Evolutionary conservation across 2,329 filamentous ascomycete genomes (phyloP).

Genomic region (Arachnopeziza araneosa): DNA sequence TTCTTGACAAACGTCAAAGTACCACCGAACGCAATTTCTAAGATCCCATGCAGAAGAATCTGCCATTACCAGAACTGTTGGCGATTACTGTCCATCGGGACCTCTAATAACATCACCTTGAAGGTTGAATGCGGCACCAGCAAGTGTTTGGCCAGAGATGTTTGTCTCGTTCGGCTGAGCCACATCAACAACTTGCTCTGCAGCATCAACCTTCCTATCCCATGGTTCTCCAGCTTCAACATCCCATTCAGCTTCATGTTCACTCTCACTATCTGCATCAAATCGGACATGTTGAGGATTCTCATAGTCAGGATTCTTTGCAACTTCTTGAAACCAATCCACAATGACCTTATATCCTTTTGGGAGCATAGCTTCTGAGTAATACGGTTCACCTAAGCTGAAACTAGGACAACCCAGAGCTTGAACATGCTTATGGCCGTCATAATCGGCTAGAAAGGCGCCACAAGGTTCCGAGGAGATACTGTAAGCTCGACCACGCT

Average conservation of each 20-base stretch:
- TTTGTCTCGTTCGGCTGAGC: background rate
- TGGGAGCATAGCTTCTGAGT: conserved; percentile 59
- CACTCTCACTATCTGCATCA: background rate
- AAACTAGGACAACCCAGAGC: conserved; percentile 60
- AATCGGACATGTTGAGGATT: conserved; percentile 28
- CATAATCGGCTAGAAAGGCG: conserved; percentile 46
- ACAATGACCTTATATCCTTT: conserved; percentile 48
- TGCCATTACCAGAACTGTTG: too few species aligned
- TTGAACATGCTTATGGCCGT: conserved; percentile 32
- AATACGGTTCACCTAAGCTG: conserved; percentile 56
- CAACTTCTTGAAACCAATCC: conserved; percentile 55
- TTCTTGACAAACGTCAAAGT: too few species aligned
- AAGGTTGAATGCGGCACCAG: background rate
- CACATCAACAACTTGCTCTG: background rate
- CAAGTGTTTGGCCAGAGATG: background rate
- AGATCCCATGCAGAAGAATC: too few species aligned
- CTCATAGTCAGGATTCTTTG: conserved; percentile 36
- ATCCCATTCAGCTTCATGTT: background rate
- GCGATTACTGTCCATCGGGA: background rate
- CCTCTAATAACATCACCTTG: background rate
- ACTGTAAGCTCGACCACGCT: conserved; percentile 58
- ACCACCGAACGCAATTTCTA: too few species aligned
- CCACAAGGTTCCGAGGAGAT: conserved; percentile 46
- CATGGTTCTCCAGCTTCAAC: background rate
- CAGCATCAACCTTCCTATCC: background rate